Conservation (phyloP, 495 filamentous ascomycete species). For the Podospora australis region DNA sequence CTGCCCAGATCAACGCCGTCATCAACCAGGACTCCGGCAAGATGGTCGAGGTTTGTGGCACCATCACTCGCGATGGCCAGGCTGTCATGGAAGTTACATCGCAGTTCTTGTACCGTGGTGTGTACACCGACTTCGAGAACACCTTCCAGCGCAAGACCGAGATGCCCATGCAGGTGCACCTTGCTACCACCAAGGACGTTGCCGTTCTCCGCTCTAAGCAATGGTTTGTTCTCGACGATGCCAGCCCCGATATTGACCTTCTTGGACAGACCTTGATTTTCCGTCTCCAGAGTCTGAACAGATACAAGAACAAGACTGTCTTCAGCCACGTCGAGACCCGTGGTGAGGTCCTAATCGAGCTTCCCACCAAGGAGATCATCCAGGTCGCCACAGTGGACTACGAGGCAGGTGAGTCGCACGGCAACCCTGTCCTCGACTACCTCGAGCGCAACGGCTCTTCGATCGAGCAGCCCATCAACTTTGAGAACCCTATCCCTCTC, state of each 20-base stretch:
- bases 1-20: constrained; percentile 92
- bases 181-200: constrained; percentile 79
- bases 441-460: constrained; percentile 85
- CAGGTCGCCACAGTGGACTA: constrained; percentile 95
- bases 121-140: constrained; percentile 89
- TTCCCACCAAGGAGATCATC: constrained; percentile 96
- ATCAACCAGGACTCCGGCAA: constrained; percentile 98
- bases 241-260: constrained; percentile 73
- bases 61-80: constrained; percentile 76
- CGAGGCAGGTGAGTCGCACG: constrained; percentile 79
- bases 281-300: constrained; percentile 83
- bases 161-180: constrained; percentile 89
- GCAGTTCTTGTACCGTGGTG: constrained; percentile 92
- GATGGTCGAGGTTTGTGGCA: constrained; percentile 98
- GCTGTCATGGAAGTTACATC: constrained; percentile 98
- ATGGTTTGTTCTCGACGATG: constrained; percentile 75
- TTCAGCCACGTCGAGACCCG: constrained; percentile 90
- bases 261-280: constrained; percentile 91
- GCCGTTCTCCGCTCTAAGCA: constrained; percentile 92
- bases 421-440: constrained; percentile 95
- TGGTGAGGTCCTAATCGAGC: constrained; percentile 86
- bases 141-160: constrained; percentile 97
- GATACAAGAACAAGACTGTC: constrained; percentile 90
- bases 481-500: constrained; percentile 93
- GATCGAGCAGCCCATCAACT: constrained; percentile 94